Base-by-base conservation (phyloP, 305 asterid genomes). In the Solanum hybrid region DNA sequence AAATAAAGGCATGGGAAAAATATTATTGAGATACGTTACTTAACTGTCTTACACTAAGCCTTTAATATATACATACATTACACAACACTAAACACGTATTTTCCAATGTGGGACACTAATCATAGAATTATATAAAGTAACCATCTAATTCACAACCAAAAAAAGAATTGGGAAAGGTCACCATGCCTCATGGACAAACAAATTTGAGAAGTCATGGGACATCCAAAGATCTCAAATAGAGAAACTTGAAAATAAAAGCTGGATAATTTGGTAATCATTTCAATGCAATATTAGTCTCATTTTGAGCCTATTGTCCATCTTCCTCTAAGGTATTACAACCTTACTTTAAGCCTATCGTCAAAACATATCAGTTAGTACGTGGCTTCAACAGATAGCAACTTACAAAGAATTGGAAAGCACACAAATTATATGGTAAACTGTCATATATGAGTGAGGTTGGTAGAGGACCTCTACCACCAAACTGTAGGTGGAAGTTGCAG, bases 401-500 rank as follows among this genome's bases (percentile, higher is more conserved):
- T 19, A 51, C 14, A 84, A 84, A 19, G 42, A 51, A 51, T 19
- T 31, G 35, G 76, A 56, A 31, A 34, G n/a, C 32, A 85, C 77
- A 56, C 19, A 31, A 60, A 56, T 3, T 85, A 85, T 22, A 32
- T 22, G 34, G 29, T 19, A 51, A 51, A 84, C 19, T 51, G 31
- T 31, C 22, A 11, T 32, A 45, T 15, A 82, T 84, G 29, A 11
- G 75, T 84, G 75, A 84, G 31, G 31, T 31, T 84, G 73, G 42
- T 29, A 51, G 87, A 84, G 31, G 42, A 51, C 75, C 75, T 31
- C 87, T 60, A 51, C 87, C 87, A 84, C 87, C 87, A 82, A 42
- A 82, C 72, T 10, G 42, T 84, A 51, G 75, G 75, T 17, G 73
- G 40, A 29, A 36, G 40, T 45, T 17, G 73, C 38, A 82, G 73